These are phyloP conservation scores for Leishmania tarentolae DNA, from an alignment of 208 protist genomes.

Conservation along the genomic window DNA sequence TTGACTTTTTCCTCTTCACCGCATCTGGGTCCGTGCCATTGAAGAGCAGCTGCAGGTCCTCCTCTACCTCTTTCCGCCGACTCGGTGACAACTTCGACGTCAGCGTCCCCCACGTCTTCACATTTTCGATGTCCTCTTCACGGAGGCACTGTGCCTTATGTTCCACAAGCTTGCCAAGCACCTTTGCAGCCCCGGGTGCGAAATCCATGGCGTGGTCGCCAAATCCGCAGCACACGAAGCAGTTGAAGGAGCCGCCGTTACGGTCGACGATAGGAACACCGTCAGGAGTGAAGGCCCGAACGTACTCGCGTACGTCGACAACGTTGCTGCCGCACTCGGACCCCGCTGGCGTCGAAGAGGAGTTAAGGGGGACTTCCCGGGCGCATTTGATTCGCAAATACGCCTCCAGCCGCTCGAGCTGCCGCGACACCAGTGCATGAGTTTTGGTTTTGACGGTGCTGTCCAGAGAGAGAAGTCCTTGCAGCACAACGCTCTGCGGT, in stretches of 20 bases:
- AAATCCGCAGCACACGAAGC: slow-evolving; percentile 86
- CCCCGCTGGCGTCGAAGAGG: neutral
- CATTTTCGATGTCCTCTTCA: slow-evolving; percentile 43
- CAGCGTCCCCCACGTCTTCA: slow-evolving; percentile 26
- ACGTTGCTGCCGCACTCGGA: neutral
- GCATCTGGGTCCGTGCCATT: slow-evolving; percentile 36
- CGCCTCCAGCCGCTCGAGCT: slow-evolving; percentile 52
- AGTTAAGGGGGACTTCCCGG: slow-evolving; percentile 35
- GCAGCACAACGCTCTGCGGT: slow-evolving; percentile 30
- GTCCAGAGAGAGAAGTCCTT: slow-evolving; percentile 68
- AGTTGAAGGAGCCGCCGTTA: slow-evolving; percentile 78
- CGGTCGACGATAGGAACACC: slow-evolving; percentile 77
- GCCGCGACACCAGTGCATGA: slow-evolving; percentile 12
- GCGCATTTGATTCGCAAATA: slow-evolving; percentile 63
- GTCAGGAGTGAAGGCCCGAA: slow-evolving; percentile 79
- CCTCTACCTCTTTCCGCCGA: slow-evolving; percentile 34
- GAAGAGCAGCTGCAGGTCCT: slow-evolving; percentile 65
- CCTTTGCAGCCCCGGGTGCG: slow-evolving; percentile 70
- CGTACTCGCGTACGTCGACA: slow-evolving; percentile 45
- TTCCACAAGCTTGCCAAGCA: slow-evolving; percentile 78
- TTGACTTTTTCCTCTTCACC: neutral
- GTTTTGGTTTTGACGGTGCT: slow-evolving; percentile 25
- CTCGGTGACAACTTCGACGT: slow-evolving; percentile 42
- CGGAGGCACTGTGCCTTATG: slow-evolving; percentile 57
- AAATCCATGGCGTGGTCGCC: slow-evolving; percentile 84